Evolutionary conservation across 2,329 filamentous ascomycete genomes (phyloP), one percentile per base, ranked within the genome.

Genomic region (Fusarium beomiforme): DNA sequence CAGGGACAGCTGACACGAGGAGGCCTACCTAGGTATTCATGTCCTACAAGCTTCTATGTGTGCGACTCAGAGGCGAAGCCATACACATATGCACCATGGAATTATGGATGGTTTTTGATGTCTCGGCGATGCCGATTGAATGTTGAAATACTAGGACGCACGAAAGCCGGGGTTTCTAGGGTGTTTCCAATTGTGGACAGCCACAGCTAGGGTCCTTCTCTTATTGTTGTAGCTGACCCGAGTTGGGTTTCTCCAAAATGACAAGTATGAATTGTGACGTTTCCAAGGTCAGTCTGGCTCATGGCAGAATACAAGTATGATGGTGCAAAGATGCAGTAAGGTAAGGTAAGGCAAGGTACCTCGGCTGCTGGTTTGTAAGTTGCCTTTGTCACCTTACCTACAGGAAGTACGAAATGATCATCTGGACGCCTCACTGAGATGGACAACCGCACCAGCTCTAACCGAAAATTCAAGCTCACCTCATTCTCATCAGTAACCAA

Each of bases 261-360:
- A 67, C 53, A 53, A 64, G 58, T 67, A 69, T 60, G 21, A 58
- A 73, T 55, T 34, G 59, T 73, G 70, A 73, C 70, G 67, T 73
- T 64, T 61, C 49, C 26, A 26, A 53, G 54, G 50, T 39, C n/a
- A 37, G 31, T 39, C n/a, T 42, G 31, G 31, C 55, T 29, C 29
- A 29, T 29, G 46, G 54, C 39, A 34, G 46, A 43, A 46, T 31
- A 47, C 41, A 39, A 39, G 56, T 63, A 43, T 70, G 67, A 70
- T 67, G 67, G 26, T 26, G 14, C 36, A 46, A 31, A 58, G 58
- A 24, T 44, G 29, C 34, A 37, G 43, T 26, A 58, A 37, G 57
- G 21, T 17, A 56, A 49, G 56, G 64, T 33, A 67, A n/a, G n/a
- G 43, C 33, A 57, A 37, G 56, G 21, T 17, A 55, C 42, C 49